A percentile compares a stretch with the other conserved stretches of the same genome.
Conservation (phyloP, 495 filamentous ascomycete species). For the Podospora sp. region DNA sequence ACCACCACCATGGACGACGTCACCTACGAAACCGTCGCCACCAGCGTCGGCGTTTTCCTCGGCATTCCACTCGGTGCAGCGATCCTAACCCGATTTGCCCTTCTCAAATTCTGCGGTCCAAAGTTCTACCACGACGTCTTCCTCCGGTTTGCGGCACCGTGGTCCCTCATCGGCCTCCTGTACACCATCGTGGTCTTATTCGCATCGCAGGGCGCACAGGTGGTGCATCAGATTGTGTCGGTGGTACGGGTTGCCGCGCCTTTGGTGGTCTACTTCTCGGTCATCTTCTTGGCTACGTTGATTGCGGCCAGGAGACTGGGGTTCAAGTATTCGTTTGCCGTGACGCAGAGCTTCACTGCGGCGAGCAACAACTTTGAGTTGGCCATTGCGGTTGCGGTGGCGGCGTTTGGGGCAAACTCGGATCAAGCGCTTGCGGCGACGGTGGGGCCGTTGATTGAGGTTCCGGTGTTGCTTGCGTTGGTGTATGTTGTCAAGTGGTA, state of each 20-base stretch:
- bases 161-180: constrained; percentile 79
- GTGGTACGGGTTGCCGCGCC: constrained; percentile 81
- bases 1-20: constrained; percentile 44
- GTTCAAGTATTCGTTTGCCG: constrained; percentile 70
- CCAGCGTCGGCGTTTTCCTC: constrained; percentile 79
- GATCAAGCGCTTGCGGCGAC: constrained; percentile 88
- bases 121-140: constrained; percentile 69
- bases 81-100: constrained; percentile 67
- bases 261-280: constrained; percentile 74
- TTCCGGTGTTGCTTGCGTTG: constrained; percentile 78
- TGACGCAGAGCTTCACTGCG: constrained; percentile 89
- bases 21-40: constrained; percentile 72
- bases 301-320: constrained; percentile 58
- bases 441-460: constrained; percentile 89
- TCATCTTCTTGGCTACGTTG: constrained; percentile 74
- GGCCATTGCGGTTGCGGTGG: constrained; percentile 89
- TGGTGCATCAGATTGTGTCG: constrained; percentile 81
- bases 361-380: constrained; percentile 96
- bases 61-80: constrained; percentile 84
- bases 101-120: constrained; percentile 57
- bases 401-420: constrained; percentile 76
- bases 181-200: constrained; percentile 88
- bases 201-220: constrained; percentile 75
- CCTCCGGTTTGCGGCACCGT: constrained; percentile 67
- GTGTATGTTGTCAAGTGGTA: constrained; percentile 76